Evolutionary conservation across 2,329 filamentous ascomycete genomes (phyloP).

Genomic region (Albophoma yamanashiensis): DNA sequence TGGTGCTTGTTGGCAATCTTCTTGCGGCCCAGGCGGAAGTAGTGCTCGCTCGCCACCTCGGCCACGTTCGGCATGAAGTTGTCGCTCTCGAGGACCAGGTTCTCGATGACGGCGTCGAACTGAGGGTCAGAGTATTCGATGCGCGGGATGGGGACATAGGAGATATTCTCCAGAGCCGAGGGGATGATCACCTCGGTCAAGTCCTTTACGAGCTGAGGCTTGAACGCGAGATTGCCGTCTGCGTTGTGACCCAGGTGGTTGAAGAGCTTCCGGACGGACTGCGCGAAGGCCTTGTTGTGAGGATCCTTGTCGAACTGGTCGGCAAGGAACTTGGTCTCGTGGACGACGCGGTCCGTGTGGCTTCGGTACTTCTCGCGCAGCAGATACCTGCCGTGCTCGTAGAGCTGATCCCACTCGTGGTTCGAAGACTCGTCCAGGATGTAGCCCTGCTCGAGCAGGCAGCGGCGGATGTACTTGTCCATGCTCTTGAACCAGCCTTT

Average conservation of each 20-base stretch:
- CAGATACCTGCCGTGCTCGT: constrained; percentile 77
- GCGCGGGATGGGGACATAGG: constrained; percentile 85
- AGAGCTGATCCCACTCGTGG: constrained; percentile 72
- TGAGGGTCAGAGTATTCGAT: constrained; percentile 83
- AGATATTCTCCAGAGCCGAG: constrained; percentile 67
- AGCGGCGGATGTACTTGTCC: constrained; percentile 68
- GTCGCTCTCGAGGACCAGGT: constrained; percentile 89
- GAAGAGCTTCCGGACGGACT: constrained; percentile 75
- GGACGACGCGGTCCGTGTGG: constrained; percentile 76
- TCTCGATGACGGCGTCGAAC: constrained; percentile 86
- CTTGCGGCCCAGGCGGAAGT: constrained; percentile 92
- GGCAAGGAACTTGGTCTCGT: constrained; percentile 83
- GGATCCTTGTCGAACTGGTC: constrained; percentile 84
- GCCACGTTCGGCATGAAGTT: constrained; percentile 91
- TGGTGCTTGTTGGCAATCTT: constrained; percentile 69
- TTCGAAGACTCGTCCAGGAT: constrained; percentile 74
- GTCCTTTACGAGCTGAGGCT: constrained; percentile 86
- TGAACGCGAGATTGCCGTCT: constrained; percentile 78
- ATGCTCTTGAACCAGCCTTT: constrained; percentile 80
- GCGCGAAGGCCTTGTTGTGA: constrained; percentile 71
- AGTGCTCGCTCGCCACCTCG: constrained; percentile 85
- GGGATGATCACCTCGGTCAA: constrained; percentile 80
- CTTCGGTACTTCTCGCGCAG: constrained; percentile 79
- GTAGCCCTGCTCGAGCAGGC: constrained; percentile 81
- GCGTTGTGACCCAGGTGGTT: constrained; percentile 76